phyloP scores from a whole-genome alignment of 2,329 filamentous ascomycete genomes.

The Elsinoe batatas region DNA sequence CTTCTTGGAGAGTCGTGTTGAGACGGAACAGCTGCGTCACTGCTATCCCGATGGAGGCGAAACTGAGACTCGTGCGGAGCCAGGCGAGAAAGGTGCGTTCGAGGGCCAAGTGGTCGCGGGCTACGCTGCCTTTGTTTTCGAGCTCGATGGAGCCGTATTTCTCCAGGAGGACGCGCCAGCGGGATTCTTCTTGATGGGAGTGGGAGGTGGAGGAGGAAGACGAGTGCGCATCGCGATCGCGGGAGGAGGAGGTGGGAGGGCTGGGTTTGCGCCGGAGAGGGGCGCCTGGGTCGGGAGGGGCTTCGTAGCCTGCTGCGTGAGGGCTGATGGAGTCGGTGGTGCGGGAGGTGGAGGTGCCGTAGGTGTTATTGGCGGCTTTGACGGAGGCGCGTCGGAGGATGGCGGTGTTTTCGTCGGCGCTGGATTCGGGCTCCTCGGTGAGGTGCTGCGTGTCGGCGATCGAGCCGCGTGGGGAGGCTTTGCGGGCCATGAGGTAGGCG shows the following conservation, averaged over 20 bases:
- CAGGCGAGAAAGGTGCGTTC: slow-evolving; percentile 79
- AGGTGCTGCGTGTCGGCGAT: slow-evolving; percentile 13
- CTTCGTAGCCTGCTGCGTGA: slow-evolving; percentile 17
- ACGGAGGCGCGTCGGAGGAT: slow-evolving; percentile 25
- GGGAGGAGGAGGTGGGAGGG: neutral
- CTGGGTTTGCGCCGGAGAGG: slow-evolving; percentile 4
- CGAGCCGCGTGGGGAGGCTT: slow-evolving; percentile 14
- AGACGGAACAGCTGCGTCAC: slow-evolving; percentile 78
- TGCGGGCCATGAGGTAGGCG: slow-evolving; percentile 17
- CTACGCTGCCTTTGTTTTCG: slow-evolving; percentile 78
- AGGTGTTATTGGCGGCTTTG: neutral
- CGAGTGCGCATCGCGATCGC: neutral
- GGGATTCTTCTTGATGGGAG: slow-evolving; percentile 25
- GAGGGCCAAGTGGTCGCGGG: slow-evolving; percentile 69
- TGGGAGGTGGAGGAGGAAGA: neutral
- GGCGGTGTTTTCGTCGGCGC: slow-evolving; percentile 34
- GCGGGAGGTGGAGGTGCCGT: neutral
- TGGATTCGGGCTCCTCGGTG: slow-evolving; percentile 24
- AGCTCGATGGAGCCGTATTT: slow-evolving; percentile 61
- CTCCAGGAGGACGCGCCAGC: slow-evolving; percentile 47
- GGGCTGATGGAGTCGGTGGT: neutral
- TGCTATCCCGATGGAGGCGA: slow-evolving; percentile 73
- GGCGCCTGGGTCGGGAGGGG: slow-evolving; percentile 17
- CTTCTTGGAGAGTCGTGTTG: slow-evolving; percentile 51
- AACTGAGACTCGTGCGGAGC: slow-evolving; percentile 71